Evolutionary conservation across 768 basidiomycete species (phyloP).

Genomic region (Boletus coccyginus): DNA sequence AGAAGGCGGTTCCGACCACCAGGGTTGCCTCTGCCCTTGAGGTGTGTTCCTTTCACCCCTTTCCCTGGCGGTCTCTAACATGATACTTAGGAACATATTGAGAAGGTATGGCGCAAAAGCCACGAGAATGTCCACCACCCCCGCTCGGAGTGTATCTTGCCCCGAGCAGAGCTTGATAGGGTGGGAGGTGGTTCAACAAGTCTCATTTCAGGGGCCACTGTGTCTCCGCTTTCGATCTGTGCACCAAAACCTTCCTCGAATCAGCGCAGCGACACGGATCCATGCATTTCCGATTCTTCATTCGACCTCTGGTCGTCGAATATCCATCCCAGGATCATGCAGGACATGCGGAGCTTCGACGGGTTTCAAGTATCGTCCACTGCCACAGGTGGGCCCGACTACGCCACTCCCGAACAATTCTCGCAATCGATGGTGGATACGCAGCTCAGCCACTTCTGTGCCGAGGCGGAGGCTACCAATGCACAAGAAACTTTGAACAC

Average conservation of each 20-base stretch:
- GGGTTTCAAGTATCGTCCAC: slow-evolving; percentile 28
- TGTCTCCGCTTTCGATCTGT: slow-evolving; percentile 7
- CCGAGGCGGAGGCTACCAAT: slow-evolving; percentile 12
- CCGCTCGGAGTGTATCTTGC: slow-evolving; percentile 28
- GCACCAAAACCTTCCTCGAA: slow-evolving; percentile 13
- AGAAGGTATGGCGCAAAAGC: slow-evolving; percentile 42
- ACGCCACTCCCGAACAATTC: slow-evolving; percentile 25
- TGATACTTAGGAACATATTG: slow-evolving; percentile 37
- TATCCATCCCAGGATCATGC: slow-evolving; percentile 41
- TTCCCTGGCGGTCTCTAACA: neutral
- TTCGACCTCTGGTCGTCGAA: slow-evolving; percentile 6
- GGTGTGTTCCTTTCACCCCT: slow-evolving; percentile 29
- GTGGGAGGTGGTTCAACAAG: slow-evolving; percentile 52
- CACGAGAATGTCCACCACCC: slow-evolving; percentile 38
- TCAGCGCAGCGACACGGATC: neutral
- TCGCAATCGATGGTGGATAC: slow-evolving; percentile 32
- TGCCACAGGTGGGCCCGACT: slow-evolving; percentile 26
- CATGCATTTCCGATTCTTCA: neutral
- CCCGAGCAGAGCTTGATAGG: slow-evolving; percentile 50
- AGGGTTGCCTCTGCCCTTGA: slow-evolving; percentile 45
- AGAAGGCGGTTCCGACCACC: slow-evolving; percentile 43
- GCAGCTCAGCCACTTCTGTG: slow-evolving; percentile 22
- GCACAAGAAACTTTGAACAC: slow-evolving; percentile 13
- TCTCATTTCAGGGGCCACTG: slow-evolving; percentile 30
- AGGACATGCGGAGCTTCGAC: slow-evolving; percentile 49